These are phyloP conservation scores for Tricholoma terreum DNA, from an alignment of 768 basidiomycete species.

Conservation along the genomic window DNA sequence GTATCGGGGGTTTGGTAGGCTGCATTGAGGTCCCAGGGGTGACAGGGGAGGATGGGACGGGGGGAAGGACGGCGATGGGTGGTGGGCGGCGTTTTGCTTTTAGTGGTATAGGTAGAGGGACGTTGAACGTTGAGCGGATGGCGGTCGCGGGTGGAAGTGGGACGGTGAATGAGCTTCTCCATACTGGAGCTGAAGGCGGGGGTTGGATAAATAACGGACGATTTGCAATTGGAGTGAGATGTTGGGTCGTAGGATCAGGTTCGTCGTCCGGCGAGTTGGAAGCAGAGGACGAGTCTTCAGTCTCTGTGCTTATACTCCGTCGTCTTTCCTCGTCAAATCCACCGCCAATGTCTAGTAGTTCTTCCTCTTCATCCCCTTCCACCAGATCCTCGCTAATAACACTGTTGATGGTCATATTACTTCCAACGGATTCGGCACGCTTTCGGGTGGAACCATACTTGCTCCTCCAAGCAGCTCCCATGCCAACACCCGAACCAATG, in stretches of 20 bases:
- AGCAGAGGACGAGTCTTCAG: constrained; percentile 37
- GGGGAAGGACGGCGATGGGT: constrained; percentile 59
- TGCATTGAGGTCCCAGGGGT: constrained; percentile 36
- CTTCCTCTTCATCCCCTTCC: constrained; percentile 78
- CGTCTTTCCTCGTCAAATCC: constrained; percentile 49
- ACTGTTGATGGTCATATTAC: constrained; percentile 63
- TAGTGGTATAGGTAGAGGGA: constrained; percentile 26
- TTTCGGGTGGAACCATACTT: constrained; percentile 59
- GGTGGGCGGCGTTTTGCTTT: constrained; percentile 61
- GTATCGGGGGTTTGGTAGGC: constrained; percentile 14
- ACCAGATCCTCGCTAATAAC: constrained; percentile 76
- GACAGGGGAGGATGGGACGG: constrained; percentile 73
- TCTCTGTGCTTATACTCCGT: constrained; percentile 29
- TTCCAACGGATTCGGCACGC: constrained; percentile 74
- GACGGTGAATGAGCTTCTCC: constrained; percentile 57
- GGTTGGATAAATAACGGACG: constrained; percentile 30
- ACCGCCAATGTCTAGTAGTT: constrained; percentile 65
- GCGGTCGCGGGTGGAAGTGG: constrained; percentile 53
- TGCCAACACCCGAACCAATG: constrained; percentile 56
- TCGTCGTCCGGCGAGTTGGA: constrained; percentile 47
- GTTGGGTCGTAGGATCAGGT: constrained; percentile 25
- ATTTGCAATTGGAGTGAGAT: constrained; percentile 20
- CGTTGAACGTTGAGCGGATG: constrained; percentile 48
- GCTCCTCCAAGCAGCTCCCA: constrained; percentile 63
- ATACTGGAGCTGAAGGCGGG: constrained; percentile 54